Conservation (phyloP, 371 early-diverging fungal genomes). For the Rhizopus arrhizus region DNA sequence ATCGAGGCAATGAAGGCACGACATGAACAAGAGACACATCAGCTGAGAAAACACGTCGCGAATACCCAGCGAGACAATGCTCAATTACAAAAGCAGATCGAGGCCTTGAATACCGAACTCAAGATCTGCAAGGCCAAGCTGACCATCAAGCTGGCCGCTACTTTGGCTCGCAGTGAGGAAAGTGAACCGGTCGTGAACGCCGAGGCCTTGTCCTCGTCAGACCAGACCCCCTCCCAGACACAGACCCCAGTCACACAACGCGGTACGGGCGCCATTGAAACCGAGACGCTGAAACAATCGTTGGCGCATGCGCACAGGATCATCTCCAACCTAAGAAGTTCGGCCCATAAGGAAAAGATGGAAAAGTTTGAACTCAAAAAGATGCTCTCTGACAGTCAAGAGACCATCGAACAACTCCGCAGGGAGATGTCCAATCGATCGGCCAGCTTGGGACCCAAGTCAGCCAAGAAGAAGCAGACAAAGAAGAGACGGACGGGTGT, state of each 20-base stretch:
- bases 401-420: conserved; percentile 62
- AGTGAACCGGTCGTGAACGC: background rate
- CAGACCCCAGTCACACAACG: conserved; percentile 9
- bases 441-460: background rate
- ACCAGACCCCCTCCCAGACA: conserved; percentile 20
- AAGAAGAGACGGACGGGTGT: conserved; percentile 23
- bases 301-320: conserved; percentile 55
- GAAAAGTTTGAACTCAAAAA: conserved; percentile 67
- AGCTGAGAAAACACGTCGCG: conserved; percentile 59
- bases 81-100: conserved; percentile 56
- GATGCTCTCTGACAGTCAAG: conserved; percentile 65
- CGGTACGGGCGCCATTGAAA: conserved; percentile 24
- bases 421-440: conserved; percentile 31
- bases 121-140: conserved; percentile 46
- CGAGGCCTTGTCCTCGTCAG: background rate
- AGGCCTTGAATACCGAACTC: conserved; percentile 61
- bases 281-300: conserved; percentile 52
- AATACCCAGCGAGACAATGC: conserved; percentile 67
- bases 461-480: conserved; percentile 14
- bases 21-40: conserved; percentile 68
- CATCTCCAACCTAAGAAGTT: conserved; percentile 52
- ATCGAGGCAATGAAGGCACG: conserved; percentile 59
- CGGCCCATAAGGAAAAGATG: conserved; percentile 50
- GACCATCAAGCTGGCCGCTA: conserved; percentile 29
- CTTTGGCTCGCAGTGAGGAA: conserved; percentile 16